These are phyloP conservation scores for Peniophora sp. DNA, from an alignment of 1,284 basidiomycete genomes.

Conservation along the genomic window DNA sequence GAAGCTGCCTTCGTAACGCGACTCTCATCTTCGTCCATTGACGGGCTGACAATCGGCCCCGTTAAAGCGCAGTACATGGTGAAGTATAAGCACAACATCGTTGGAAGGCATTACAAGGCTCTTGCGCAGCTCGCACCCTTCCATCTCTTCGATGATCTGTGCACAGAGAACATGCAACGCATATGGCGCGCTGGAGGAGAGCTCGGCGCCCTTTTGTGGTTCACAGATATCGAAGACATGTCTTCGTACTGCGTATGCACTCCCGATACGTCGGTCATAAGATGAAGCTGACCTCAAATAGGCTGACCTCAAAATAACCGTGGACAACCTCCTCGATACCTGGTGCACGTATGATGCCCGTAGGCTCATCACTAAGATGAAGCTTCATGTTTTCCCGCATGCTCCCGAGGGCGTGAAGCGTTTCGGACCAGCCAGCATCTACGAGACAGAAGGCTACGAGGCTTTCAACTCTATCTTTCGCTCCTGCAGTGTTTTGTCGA, in stretches of 20 bases:
- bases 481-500: constrained; percentile 11
- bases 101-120: constrained; percentile 33
- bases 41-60: constrained; percentile 22
- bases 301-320: constrained; percentile 18
- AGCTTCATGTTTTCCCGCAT: constrained; percentile 10
- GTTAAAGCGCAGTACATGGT: constrained; percentile 24
- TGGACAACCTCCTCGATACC: constrained; percentile 24
- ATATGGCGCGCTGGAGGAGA: constrained; percentile 21
- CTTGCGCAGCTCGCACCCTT: constrained; percentile 26
- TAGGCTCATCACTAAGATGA: constrained; percentile 10
- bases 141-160: constrained; percentile 20
- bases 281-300: constrained; percentile 8
- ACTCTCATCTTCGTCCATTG: constrained; percentile 18
- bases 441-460: constrained; percentile 14
- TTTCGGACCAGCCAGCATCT: constrained; percentile 16
- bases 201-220: constrained; percentile 19
- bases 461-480: constrained; percentile 12
- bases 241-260: constrained; percentile 17
- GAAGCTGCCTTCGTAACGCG: constrained; percentile 18
- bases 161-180: constrained; percentile 11
- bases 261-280: not conserved
- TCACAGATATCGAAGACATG: constrained; percentile 16
- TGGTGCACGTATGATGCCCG: constrained; percentile 21
- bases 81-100: constrained; percentile 28
- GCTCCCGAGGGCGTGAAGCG: constrained; percentile 12